Evolutionary conservation across 2,329 filamentous ascomycete genomes (phyloP).

Genomic region (Penicillium sp.): DNA sequence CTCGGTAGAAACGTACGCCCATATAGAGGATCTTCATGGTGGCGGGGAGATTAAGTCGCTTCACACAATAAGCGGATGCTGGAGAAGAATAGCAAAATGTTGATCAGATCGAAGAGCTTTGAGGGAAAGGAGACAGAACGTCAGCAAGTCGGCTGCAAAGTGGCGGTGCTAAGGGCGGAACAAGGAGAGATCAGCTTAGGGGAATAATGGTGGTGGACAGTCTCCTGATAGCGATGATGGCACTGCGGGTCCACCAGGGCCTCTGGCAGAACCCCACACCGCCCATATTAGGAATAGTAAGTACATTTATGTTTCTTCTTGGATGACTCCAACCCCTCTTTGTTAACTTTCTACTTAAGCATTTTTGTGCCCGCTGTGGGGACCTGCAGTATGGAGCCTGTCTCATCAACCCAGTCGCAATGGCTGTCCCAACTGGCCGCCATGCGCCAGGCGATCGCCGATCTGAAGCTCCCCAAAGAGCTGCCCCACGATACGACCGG

Average conservation of each 20-base stretch:
- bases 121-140: not conserved
- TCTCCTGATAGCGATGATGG: conserved; percentile 7
- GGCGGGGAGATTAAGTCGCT: conserved; percentile 26
- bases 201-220: not conserved
- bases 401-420: conserved; percentile 54
- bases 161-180: not conserved
- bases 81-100: not conserved
- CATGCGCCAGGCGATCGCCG: conserved; percentile 83
- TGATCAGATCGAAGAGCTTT: not conserved
- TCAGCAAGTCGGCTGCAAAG: not conserved
- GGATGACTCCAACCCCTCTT: not conserved
- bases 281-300: not conserved
- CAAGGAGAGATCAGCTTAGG: not conserved
- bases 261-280: conserved; percentile 5
- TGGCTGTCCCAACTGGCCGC: conserved; percentile 84
- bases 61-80: not conserved
- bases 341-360: not conserved
- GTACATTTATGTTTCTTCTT: not conserved
- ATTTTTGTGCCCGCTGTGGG: not conserved
- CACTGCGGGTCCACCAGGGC: conserved; percentile 2
- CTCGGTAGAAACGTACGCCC: conserved; percentile 61
- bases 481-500: conserved; percentile 40
- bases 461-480: conserved; percentile 61
- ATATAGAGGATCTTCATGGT: conserved; percentile 88
- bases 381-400: conserved; percentile 21